These are phyloP conservation scores for Coleophoma eucalyptorum DNA, from an alignment of 2,329 filamentous ascomycete species.

Conservation along the genomic window DNA sequence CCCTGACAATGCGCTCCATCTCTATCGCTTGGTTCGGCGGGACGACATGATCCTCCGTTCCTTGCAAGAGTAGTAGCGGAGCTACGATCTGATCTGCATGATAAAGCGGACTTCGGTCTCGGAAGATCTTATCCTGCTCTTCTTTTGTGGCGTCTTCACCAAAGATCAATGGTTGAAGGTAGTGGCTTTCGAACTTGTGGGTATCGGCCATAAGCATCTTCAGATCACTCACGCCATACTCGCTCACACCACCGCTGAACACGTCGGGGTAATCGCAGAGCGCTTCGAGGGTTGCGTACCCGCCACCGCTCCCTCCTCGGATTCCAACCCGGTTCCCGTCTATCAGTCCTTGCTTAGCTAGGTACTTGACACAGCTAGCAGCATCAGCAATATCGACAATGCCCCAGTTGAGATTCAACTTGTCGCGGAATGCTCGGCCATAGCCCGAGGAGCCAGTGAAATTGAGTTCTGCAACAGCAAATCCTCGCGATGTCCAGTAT, in stretches of 20 bases:
- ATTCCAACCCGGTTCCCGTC: neutral
- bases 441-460: neutral
- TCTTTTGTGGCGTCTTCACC: neutral
- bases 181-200: conserved; percentile 1
- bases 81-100: conserved; percentile 39
- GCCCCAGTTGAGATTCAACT: neutral
- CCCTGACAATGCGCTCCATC: conserved; percentile 29
- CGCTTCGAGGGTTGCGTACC: neutral
- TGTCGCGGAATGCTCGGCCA: neutral
- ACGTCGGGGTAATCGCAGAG: neutral
- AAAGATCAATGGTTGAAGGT: neutral
- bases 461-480: neutral
- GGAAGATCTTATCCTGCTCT: conserved; percentile 26
- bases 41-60: conserved; percentile 49
- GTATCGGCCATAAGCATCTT: neutral
- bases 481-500: neutral
- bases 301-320: neutral
- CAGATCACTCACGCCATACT: neutral
- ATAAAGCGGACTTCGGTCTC: conserved; percentile 41
- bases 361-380: neutral
- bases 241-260: neutral
- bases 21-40: conserved; percentile 50
- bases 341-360: neutral
- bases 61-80: conserved; percentile 50
- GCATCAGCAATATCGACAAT: neutral